Percentiles rank a stretch among this genome's conserved stretches.
phyloP scores from a whole-genome alignment of 2,329 filamentous ascomycete species.

The Mollisia scopiformis region DNA sequence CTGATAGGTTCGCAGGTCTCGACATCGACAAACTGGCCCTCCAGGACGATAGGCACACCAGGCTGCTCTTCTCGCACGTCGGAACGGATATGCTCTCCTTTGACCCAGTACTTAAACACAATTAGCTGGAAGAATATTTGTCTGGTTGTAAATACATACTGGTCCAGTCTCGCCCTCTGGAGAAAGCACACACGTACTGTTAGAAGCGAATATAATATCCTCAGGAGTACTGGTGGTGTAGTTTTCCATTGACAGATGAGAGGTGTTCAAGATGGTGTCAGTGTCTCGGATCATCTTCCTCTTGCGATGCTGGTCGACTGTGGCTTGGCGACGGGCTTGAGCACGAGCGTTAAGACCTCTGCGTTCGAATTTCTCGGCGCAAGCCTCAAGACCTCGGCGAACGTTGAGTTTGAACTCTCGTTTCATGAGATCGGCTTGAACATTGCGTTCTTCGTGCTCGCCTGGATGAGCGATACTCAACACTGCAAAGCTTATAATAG shows the following conservation, averaged over 20 bases:
- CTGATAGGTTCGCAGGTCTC: constrained; percentile 21
- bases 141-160: neutral
- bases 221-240: neutral
- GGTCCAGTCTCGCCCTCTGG: constrained; percentile 57
- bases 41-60: constrained; percentile 51
- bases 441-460: constrained; percentile 10
- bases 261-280: constrained; percentile 9
- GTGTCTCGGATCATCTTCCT: constrained; percentile 20
- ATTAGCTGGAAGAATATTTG: neutral
- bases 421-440: neutral
- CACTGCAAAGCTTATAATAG: neutral
- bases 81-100: constrained; percentile 51
- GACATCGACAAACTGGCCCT: constrained; percentile 50
- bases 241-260: neutral
- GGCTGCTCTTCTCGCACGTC: constrained; percentile 49
- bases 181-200: constrained; percentile 47
- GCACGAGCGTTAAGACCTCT: constrained; percentile 39
- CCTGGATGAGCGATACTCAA: constrained; percentile 14
- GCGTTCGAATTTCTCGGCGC: constrained; percentile 38
- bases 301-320: constrained; percentile 36
- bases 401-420: constrained; percentile 12
- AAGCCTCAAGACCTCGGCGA: constrained; percentile 34
- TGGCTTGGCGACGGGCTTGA: constrained; percentile 37
- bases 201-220: constrained; percentile 5
- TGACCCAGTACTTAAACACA: constrained; percentile 33